Percentiles rank a stretch among this genome's conserved stretches.
These are phyloP conservation scores for Entamoeba histolytica DNA, from an alignment of 208 protist genomes.

Conservation along the genomic window DNA sequence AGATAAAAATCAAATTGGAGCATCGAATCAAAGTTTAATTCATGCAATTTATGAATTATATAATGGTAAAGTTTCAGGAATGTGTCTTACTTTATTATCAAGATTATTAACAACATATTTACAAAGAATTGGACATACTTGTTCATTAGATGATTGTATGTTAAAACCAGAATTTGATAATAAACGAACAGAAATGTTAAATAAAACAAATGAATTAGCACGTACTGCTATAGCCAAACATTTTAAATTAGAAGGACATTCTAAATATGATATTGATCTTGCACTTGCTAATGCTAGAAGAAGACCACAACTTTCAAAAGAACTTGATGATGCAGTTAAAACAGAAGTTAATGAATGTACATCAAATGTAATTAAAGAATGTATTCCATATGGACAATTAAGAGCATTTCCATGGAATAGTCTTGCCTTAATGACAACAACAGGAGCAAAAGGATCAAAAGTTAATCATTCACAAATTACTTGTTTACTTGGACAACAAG, in stretches of 20 bases:
- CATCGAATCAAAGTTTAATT: constrained; percentile 35
- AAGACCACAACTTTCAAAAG: not conserved
- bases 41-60: constrained; percentile 86
- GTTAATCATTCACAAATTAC: constrained; percentile 94
- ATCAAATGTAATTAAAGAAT: constrained; percentile 43
- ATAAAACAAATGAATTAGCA: not conserved
- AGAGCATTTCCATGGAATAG: constrained; percentile 82
- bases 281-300: not conserved
- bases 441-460: constrained; percentile 85
- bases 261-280: not conserved
- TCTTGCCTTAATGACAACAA: constrained; percentile 85
- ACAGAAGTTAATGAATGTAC: constrained; percentile 31
- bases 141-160: constrained; percentile 87
- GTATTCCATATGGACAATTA: constrained; percentile 44
- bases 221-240: not conserved
- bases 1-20: constrained; percentile 75
- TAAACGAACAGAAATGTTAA: not conserved
- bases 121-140: constrained; percentile 77
- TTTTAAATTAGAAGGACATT: not conserved
- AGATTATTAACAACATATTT: constrained; percentile 75
- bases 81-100: constrained; percentile 70
- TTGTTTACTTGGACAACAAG: constrained; percentile 78
- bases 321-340: constrained; percentile 32
- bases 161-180: constrained; percentile 47
- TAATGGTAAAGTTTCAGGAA: constrained; percentile 62